Evolutionary conservation across 2,329 filamentous ascomycete genomes (phyloP).

Genomic region (Penicillium sp.): DNA sequence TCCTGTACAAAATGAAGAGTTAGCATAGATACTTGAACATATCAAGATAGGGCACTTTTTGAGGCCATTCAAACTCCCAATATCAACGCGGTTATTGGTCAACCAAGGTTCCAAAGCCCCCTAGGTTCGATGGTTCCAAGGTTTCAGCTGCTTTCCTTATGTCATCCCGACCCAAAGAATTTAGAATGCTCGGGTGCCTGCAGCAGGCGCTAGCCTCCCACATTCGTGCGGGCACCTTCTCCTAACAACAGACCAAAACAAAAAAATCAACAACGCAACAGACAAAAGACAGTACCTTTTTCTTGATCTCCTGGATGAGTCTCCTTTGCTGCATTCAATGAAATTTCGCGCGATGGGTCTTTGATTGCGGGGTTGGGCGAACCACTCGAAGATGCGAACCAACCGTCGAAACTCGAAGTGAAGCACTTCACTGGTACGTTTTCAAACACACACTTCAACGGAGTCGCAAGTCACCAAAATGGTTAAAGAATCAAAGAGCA

Average conservation of each 20-base stretch:
- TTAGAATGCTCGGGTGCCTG: background rate
- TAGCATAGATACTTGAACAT: background rate
- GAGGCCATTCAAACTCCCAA: background rate
- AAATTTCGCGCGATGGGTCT: background rate
- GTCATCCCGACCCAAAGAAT: conserved; percentile 12
- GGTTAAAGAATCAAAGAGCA: background rate
- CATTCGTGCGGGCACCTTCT: background rate
- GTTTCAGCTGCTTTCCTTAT: background rate
- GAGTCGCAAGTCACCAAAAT: background rate
- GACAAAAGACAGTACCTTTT: background rate
- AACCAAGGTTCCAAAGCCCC: background rate
- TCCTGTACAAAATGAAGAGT: background rate
- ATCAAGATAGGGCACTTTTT: background rate
- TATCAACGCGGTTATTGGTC: background rate
- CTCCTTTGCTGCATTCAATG: too few relatives aligned
- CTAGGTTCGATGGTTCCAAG: too few relatives aligned
- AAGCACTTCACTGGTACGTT: background rate
- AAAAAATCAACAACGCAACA: background rate
- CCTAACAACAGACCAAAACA: background rate
- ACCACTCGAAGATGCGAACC: background rate
- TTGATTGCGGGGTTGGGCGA: background rate
- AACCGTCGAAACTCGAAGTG: background rate
- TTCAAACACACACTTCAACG: background rate
- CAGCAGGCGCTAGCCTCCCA: background rate
- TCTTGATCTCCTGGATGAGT: background rate